Base-by-base conservation (phyloP, 441 rosid genomes). In the Erodium texanum region DNA sequence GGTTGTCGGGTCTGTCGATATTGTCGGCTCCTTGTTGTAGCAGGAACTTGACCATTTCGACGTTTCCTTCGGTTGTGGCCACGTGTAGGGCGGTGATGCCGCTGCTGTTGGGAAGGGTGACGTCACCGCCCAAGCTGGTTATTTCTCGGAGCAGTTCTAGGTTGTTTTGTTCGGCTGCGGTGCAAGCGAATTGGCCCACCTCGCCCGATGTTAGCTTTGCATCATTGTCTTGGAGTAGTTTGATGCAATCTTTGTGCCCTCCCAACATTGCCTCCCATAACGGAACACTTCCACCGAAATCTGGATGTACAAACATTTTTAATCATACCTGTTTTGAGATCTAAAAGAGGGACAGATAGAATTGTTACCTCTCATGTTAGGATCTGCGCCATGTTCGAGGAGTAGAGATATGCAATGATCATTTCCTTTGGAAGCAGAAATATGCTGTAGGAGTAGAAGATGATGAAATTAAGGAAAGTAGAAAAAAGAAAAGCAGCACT, bases 221-320 rank as follows among this genome's bases (percentile, higher is more conserved):
- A 1, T 94, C 93, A 19, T 88, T 89, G 62, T 92, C 89, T 38
- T 69, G 62, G 0, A 94, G 86, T 70, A 87, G 82, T 71, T 83
- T 78, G 41, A 76, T 68, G 48, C 84, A 81, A 8, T 78, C 66
- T 70, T 85, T 75, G 50, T 92, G 94, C 64, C 83, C 79, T 65
- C 88, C 97, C 56, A 67, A 23, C 68, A 94, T 77, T 65, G 99
- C 96, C 71, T 89, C 97, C 97, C 97, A 94, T 41, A 94, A 69
- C 4, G 99, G 89, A 43, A 92, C 83, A 66, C 61, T 88, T 24
- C 96, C 96, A 79, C 91, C 96, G 1, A 87, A 80, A 27, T 27
- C 29, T 27, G 29, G 2, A 27, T 27, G 1, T 27, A 27, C 1
- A 1, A 27, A 27, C 29, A 27, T 4, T 27, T 27, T 27, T 27